Base-by-base conservation (phyloP, 2,329 filamentous ascomycete species). In the Nectriaceae sp. region DNA sequence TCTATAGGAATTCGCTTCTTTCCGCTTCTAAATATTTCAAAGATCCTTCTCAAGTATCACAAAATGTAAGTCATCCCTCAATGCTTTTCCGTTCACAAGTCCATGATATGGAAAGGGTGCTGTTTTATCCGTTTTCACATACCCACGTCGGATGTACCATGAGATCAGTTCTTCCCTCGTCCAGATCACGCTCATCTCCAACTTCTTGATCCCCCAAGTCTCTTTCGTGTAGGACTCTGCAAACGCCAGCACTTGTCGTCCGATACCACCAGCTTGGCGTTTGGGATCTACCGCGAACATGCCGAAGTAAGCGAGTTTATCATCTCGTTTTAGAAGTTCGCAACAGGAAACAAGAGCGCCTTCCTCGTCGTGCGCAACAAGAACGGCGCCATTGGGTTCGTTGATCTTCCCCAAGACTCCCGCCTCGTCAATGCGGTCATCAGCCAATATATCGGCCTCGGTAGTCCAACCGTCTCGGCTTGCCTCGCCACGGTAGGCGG, bases 151-250 rank as follows among this genome's bases (percentile, higher is more conserved):
- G 6, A 65, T 39, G 46, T 79, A 79, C 70, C 74, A 79, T 16
- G 63, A 57, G 39, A 78, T 71, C 38, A 79, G 59, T 58, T 77
- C 75, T 0, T 63, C 49, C 11, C 76, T 57, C 13, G 62, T 62
- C 66, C 66, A 72, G 24, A 79, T 71, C 31, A 77, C 76, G 6
- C 50, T 57, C 70, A 79, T 72, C 54, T 75, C 73, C 62, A 79
- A 59, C 44, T 52, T 58, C 1, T 35, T 22, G 0, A 64, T 64
- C 0, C 66, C 68, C 63, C 70, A 71, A 40, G 54, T 54, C 38
- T 59, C 47, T 22, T 55, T 60, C 0, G 68, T 70, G 52, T 69
- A 68, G 11, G 50, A 53, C 60, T 79, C 76, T 0, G 74, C 75
- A 31, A 65, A 57, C 2, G 56, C 62, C 15, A 79, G 63, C 15